These are phyloP conservation scores for Dioszegia crocea DNA, from an alignment of 768 basidiomycete genomes.

Conservation along the genomic window DNA sequence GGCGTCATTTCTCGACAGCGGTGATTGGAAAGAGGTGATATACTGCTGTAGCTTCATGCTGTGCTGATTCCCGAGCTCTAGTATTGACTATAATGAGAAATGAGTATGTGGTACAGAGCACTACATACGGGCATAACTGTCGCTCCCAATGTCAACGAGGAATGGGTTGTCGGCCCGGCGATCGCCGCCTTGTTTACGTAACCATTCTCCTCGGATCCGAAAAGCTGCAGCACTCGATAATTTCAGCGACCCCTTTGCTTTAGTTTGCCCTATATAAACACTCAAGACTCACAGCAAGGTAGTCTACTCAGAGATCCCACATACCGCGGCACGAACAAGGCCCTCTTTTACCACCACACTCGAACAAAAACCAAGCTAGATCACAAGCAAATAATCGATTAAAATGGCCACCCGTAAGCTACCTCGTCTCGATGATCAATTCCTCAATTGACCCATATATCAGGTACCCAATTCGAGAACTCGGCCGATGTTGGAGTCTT, in stretches of 20 bases:
- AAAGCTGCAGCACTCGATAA: no score
- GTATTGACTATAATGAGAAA: background rate
- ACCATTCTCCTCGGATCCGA: background rate
- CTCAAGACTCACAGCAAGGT: no score
- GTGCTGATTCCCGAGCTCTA: background rate
- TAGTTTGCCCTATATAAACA: no score
- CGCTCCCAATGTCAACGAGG: no score
- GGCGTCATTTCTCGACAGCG: constrained; percentile 31
- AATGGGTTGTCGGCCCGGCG: no score
- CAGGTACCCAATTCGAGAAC: constrained; percentile 90
- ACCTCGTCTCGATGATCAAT: constrained; percentile 6
- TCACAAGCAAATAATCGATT: background rate
- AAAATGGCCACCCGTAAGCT: constrained; percentile 66
- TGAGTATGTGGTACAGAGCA: no score
- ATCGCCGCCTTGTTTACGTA: no score
- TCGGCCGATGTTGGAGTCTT: constrained; percentile 95
- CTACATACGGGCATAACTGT: no score
- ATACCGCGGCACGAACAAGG: no score
- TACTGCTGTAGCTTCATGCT: constrained; percentile 42
- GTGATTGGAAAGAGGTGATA: constrained; percentile 32
- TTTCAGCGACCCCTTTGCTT: no score
- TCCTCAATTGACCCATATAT: constrained; percentile 12
- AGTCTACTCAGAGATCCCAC: no score
- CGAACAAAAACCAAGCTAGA: background rate
- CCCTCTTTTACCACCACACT: no score